Base-by-base conservation (phyloP, 2,329 filamentous ascomycete species). In the Neonectria magnoliae region DNA sequence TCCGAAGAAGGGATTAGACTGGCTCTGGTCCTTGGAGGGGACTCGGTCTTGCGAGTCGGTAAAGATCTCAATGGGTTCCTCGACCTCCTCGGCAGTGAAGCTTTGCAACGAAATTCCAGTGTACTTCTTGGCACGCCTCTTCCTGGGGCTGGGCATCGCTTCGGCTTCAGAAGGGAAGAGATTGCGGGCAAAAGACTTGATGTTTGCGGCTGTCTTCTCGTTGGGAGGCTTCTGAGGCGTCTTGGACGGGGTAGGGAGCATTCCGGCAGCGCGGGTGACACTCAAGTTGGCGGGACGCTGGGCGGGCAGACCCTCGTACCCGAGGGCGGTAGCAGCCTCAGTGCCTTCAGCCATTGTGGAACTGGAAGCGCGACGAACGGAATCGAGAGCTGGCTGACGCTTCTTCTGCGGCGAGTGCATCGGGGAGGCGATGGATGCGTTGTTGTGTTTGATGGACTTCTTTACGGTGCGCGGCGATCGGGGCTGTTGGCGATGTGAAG, bases 11-110 rank as follows among this genome's bases (percentile, higher is more conserved):
- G 92, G 92, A 75, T 95, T 96, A 27, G 90, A 88, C 7, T 82
- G 79, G 69, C 84, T 88, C n/a, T 80, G 76, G 71, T 93, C 91
- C 45, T 88, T 81, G 67, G 89, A 85, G 20, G 93, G 93, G 45
- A 94, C 79, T 59, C 90, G 89, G 70, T 97, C 94, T 68, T 93
- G 90, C 1, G 92, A 88, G 77, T 96, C 92, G 44, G 91, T 94
- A 75, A 89, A 95, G 73, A 95, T 93, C 68, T 87, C 78, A 70
- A 94, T 92, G n/a, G 83, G 77, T 45, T 84, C 81, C 45, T 88
- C 84, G 8, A 84, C 79, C n/a, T 86, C 84, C 55, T 88, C 85
- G 8, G 79, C 84, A 25, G 79, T 81, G 74, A 91, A 90, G 78
- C 87, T 90, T 66, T 87, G 85, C 68, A 90, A 73, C 11, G 83